Evolutionary conservation across 2,329 filamentous ascomycete species (phyloP).

Genomic region (Stagonosporopsis vannaccii): DNA sequence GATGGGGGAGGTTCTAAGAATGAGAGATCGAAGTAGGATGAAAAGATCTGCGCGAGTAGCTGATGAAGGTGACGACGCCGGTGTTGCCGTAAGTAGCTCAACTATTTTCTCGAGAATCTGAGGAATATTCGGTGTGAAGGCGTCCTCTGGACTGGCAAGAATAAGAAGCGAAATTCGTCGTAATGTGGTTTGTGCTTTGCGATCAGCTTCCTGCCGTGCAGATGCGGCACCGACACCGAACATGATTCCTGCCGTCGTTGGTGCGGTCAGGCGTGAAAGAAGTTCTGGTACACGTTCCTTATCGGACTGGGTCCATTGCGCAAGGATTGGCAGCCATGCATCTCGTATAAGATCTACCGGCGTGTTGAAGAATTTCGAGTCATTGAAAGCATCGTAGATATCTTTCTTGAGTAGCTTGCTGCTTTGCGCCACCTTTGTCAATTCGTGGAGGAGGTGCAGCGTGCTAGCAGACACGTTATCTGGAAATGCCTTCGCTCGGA

Average conservation of each 20-base stretch:
- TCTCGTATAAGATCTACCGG: constrained; percentile 69
- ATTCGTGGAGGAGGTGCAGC: constrained; percentile 75
- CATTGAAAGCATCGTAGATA: constrained; percentile 88
- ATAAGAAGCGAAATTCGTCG: constrained; percentile 82
- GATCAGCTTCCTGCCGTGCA: constrained; percentile 91
- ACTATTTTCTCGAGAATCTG: constrained; percentile 82
- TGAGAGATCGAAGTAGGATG: constrained; percentile 82
- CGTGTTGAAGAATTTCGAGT: constrained; percentile 82
- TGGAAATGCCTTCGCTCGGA: constrained; percentile 86
- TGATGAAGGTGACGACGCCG: constrained; percentile 90
- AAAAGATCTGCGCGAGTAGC: constrained; percentile 88
- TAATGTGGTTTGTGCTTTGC: constrained; percentile 88
- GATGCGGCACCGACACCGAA: constrained; percentile 98
- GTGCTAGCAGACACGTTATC: constrained; percentile 78
- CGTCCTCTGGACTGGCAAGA: constrained; percentile 77
- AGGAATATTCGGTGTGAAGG: constrained; percentile 78
- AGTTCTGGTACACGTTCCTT: constrained; percentile 89
- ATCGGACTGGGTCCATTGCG: constrained; percentile 83
- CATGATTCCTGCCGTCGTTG: constrained; percentile 93
- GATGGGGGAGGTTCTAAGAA: constrained; percentile 78
- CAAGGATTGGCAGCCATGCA: constrained; percentile 83
- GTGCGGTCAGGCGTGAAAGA: constrained; percentile 77
- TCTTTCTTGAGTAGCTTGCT: constrained; percentile 95
- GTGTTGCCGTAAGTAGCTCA: constrained; percentile 83
- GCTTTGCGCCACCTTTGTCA: constrained; percentile 78